Percentiles rank a stretch among this genome's conserved stretches.
These are phyloP conservation scores for Striga hermonthica DNA, from an alignment of 305 asterid genomes.

Conservation along the genomic window DNA sequence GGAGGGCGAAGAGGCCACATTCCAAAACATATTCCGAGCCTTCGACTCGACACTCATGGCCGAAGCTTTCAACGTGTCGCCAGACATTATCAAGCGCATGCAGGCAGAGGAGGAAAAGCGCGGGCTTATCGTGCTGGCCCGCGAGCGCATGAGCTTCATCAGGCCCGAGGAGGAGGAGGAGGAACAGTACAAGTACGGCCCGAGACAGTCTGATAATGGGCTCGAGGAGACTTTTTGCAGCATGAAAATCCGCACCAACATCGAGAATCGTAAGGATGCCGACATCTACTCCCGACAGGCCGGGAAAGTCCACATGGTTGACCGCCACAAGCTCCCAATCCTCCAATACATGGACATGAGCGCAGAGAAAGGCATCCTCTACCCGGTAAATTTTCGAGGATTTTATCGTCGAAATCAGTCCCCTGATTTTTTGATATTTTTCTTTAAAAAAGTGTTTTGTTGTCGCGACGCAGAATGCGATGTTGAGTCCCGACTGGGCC, in stretches of 20 bases:
- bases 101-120: conserved; percentile 42
- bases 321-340: conserved; percentile 55
- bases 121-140: conserved; percentile 50
- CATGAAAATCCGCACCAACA: conserved; percentile 44
- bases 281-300: conserved; percentile 59
- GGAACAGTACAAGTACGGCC: not conserved
- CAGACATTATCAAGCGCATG: conserved; percentile 39
- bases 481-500: conserved; percentile 53
- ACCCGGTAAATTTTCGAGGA: conserved; percentile 36
- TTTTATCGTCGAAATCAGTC: too few relatives aligned
- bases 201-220: conserved; percentile 31
- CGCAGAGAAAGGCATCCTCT: conserved; percentile 53
- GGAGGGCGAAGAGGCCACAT: conserved; percentile 25
- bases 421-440: too few relatives aligned
- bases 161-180: conserved; percentile 43
- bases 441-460: not conserved
- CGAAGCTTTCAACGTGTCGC: conserved; percentile 51
- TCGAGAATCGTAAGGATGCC: conserved; percentile 40
- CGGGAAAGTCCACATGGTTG: conserved; percentile 52
- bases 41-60: conserved; percentile 53
- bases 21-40: conserved; percentile 49
- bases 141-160: conserved; percentile 40
- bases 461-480: conserved; percentile 36
- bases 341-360: conserved; percentile 62
- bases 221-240: conserved; percentile 51